Evolutionary conservation across 2,329 filamentous ascomycete genomes (phyloP), one percentile per base, ranked within the genome.

Genomic region (Alternaria brassicicola): DNA sequence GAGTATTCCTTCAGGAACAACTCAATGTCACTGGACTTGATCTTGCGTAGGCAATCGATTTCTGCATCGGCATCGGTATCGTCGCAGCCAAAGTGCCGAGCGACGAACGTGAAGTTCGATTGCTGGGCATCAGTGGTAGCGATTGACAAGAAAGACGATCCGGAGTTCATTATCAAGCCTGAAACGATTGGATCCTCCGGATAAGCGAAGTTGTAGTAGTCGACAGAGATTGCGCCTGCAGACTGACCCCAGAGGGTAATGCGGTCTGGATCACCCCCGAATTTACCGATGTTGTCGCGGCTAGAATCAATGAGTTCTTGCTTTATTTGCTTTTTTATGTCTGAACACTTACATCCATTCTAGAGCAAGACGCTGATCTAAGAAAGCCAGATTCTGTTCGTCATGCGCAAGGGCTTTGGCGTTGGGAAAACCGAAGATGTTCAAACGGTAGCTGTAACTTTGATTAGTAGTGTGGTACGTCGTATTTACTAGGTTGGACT

Each of bases 161-260:
- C 69, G 21, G 69, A 72, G 45, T 68, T 57, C 63, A 71, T 64
- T 21, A 75, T 73, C 19, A 69, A 45, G 38, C 64, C 59, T 5
- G 61, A 59, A 4, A 71, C 78, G 23, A 85, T 85, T 6, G 83
- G 81, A 39, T 85, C 81, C 0, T 80, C 55, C 2, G 64, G 63
- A 46, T 81, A 83, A 3, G 83, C 80, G 50, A 83, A 85, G 5
- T 80, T 76, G 73, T 80, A 83, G 65, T 80, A 79, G 61, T 85
- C 82, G 0, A 79, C 79, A 1, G 77, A 69, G 3, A 78, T 69
- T 10, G 74, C 73, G 1, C 78, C 78, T 10, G 77, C 73, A 1
- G 72, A 74, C 31, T 79, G 76, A 3, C 78, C 78, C 72, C 75
- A 80, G 3, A 79, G 65, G 6, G 69, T 77, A 41, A 81, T 79